Base-by-base conservation (phyloP, 768 basidiomycete species). In the Termitomyces eurrhizus region DNA sequence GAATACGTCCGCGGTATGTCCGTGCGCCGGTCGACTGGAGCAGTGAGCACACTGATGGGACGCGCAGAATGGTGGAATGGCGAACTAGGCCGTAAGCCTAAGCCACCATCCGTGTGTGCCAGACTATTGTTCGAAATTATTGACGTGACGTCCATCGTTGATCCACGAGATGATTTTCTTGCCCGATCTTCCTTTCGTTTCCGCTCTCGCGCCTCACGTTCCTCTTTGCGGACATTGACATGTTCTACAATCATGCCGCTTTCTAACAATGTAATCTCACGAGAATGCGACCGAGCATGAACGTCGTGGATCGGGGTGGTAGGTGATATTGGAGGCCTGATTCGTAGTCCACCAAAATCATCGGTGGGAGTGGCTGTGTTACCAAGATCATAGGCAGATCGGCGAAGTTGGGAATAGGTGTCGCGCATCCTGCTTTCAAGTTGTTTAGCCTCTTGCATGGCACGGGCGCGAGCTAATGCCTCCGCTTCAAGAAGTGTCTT, bases 211-310 rank as follows among this genome's bases (percentile, higher is more conserved):
- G 86, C 89, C 64, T 91, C 90, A 60, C 77, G 83, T 71, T 92
- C 92, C 72, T 92, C 91, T 63, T 80, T 87, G 36, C 87, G 84
- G 21, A 95, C 84, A 71, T 95, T 84, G 41, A 95, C 89, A 62
- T 91, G 89, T 66, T 95, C 93, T 8, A 94, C 88, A 56, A 93
- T 90, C 81, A 95, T 86, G 3, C 92, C 92, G 64, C 92, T 94
- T 72, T 93, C 89, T 24, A 95, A 82, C 11, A 95, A 76, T 0
- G 92, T 91, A 14, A 92, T 80, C 58, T 93, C 89, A 37, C 89
- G 83, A 44, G 86, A 85, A 57, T 85, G 81, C 24, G 76, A 78
- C 35, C 81, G 82, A 37, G 70, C 72, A 62, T 83, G 82, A 26
- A 68, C 63, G 32, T 74, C 73, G 50, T 76, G 73, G 14, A 73